These are phyloP conservation scores for Solanum bulbocastanum DNA, from an alignment of 257 asterid genomes.

Conservation along the genomic window DNA sequence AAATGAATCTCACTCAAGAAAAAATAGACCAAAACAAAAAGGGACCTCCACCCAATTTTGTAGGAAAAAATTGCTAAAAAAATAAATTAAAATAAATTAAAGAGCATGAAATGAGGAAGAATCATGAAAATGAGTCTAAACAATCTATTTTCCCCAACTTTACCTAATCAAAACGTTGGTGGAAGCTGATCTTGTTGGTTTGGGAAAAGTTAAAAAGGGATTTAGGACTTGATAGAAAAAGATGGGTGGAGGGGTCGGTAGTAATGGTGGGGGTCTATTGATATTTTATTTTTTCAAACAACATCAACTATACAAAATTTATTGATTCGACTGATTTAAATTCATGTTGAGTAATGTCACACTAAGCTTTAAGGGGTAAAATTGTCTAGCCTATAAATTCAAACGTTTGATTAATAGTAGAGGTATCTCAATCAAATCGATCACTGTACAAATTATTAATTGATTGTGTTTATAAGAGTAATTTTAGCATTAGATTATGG, in stretches of 20 bases:
- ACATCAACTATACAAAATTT: background rate
- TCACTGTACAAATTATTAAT: background rate
- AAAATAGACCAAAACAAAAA: background rate
- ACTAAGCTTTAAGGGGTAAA: background rate
- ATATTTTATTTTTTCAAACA: background rate
- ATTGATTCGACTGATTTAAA: background rate
- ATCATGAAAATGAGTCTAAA: background rate
- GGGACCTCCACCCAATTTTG: background rate
- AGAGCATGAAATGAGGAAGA: background rate
- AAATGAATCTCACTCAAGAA: background rate
- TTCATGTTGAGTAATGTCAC: background rate
- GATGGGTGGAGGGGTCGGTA: background rate
- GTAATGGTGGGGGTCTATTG: background rate
- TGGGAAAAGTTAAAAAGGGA: background rate
- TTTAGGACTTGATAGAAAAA: background rate
- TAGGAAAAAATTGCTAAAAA: background rate
- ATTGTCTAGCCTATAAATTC: background rate
- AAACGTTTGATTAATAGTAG: background rate
- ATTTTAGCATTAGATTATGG: background rate
- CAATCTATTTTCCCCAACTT: background rate
- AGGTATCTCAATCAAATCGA: background rate
- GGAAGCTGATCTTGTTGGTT: background rate
- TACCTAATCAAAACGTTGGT: background rate
- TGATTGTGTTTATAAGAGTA: background rate
- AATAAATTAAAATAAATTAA: background rate